A percentile compares a stretch with the other conserved stretches of the same genome.
phyloP scores from a whole-genome alignment of 1,284 basidiomycete species.

The Grifola frondosa region DNA sequence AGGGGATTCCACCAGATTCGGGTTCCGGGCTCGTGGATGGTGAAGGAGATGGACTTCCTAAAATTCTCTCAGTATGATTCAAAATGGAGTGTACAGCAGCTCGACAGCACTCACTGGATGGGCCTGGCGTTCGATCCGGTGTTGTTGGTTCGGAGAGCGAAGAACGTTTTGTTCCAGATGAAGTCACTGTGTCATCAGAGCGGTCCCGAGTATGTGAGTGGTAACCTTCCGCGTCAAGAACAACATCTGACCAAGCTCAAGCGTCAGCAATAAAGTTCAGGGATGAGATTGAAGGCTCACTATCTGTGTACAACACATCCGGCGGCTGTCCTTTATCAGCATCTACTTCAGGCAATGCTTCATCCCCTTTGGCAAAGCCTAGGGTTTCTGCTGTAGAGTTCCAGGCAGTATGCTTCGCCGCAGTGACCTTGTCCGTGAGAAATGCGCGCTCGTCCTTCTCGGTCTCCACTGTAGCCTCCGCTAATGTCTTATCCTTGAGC shows the following conservation, averaged over 20 bases:
- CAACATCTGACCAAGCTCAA: conserved; percentile 45
- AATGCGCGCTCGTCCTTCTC: conserved; percentile 19
- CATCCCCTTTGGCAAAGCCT: conserved; percentile 43
- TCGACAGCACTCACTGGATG: conserved; percentile 17
- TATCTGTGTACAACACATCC: conserved; percentile 65
- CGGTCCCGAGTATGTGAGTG: conserved; percentile 47
- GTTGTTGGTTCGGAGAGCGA: conserved; percentile 16
- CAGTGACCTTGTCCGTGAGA: conserved; percentile 25
- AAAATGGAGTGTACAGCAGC: neutral
- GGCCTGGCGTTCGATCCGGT: conserved; percentile 21
- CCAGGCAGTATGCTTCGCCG: conserved; percentile 23
- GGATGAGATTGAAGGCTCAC: conserved; percentile 47
- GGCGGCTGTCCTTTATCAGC: conserved; percentile 54
- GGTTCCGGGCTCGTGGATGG: conserved; percentile 10
- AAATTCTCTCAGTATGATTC: neutral
- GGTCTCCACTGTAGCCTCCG: conserved; percentile 24
- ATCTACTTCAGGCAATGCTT: conserved; percentile 47
- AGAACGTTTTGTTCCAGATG: conserved; percentile 16
- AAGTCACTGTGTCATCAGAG: conserved; percentile 39
- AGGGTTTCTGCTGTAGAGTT: conserved; percentile 3
- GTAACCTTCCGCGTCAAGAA: conserved; percentile 68
- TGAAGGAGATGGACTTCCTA: conserved; percentile 21
- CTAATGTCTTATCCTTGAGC: conserved; percentile 28
- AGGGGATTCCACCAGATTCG: conserved; percentile 25
- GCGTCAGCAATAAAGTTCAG: conserved; percentile 13